Conservation (phyloP, 768 basidiomycete species). For the Pulveroboletus sp. region DNA sequence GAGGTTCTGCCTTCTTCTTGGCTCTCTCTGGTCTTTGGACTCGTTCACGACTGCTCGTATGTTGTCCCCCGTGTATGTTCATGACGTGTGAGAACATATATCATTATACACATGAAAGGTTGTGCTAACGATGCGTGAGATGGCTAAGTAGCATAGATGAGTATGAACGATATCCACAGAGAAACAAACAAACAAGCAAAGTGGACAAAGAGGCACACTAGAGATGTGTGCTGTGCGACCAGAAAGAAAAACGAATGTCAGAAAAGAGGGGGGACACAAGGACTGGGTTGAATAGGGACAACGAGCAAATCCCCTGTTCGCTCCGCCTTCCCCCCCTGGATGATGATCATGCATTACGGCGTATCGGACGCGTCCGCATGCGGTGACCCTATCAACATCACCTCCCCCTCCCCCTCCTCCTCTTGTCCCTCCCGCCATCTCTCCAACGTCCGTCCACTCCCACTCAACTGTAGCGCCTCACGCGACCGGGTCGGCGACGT, state of each 20-base stretch:
- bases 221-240: background rate
- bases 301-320: too few relatives aligned
- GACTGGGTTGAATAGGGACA: too few relatives aligned
- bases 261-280: too few relatives aligned
- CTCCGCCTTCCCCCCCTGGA: too few relatives aligned
- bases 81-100: background rate
- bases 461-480: constrained; percentile 1
- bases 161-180: background rate
- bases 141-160: background rate
- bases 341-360: background rate
- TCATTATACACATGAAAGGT: background rate
- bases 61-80: too few relatives aligned
- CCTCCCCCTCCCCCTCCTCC: constrained; percentile 8
- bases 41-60: too few relatives aligned
- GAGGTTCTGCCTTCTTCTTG: background rate
- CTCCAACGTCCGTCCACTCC: background rate
- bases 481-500: constrained; percentile 1
- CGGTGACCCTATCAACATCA: constrained; percentile 18
- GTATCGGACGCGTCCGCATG: constrained; percentile 5
- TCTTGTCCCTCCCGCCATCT: background rate
- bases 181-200: too few relatives aligned
- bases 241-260: too few relatives aligned
- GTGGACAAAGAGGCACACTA: background rate
- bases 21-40: too few relatives aligned
- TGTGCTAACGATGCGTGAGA: background rate